Percentiles rank a stretch among this genome's conserved stretches.
Conservation (phyloP, 345 rosid genomes). For the Salix udensis region DNA sequence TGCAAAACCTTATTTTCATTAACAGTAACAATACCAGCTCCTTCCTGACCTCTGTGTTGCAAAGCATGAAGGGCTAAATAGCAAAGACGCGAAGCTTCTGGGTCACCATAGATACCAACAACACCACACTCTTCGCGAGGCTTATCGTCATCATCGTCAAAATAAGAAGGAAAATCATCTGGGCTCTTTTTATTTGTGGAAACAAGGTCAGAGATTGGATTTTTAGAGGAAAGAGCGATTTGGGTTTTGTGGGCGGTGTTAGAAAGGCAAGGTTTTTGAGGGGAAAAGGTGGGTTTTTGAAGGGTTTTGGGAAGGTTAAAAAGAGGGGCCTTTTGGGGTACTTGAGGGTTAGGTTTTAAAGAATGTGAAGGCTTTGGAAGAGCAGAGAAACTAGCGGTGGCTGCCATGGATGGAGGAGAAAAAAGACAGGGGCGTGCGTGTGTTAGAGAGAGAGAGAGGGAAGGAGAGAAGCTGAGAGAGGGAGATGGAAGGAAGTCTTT, state of each 20-base stretch:
- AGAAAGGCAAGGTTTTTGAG: slow-evolving; percentile 10
- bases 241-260: slow-evolving; percentile 22
- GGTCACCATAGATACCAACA: slow-evolving; percentile 86
- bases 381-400: slow-evolving; percentile 13
- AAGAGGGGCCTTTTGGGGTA: slow-evolving; percentile 13
- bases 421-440: neutral
- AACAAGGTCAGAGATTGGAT: slow-evolving; percentile 36
- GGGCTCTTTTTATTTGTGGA: slow-evolving; percentile 15
- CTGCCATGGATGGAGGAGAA: slow-evolving; percentile 3
- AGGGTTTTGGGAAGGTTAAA: slow-evolving; percentile 36
- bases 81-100: slow-evolving; percentile 88
- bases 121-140: slow-evolving; percentile 99
- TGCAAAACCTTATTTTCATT: slow-evolving; percentile 56
- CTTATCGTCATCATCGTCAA: slow-evolving; percentile 53
- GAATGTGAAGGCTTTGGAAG: slow-evolving; percentile 14
- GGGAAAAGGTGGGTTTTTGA: slow-evolving; percentile 35
- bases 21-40: slow-evolving; percentile 95
- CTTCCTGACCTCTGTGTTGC: slow-evolving; percentile 99
- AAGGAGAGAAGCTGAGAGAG: too few relatives aligned
- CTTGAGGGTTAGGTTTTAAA: neutral
- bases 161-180: slow-evolving; percentile 15
- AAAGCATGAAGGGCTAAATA: slow-evolving; percentile 90
- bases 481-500: neutral
- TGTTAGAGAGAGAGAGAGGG: neutral
- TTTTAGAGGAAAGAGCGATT: slow-evolving; percentile 31